A percentile compares a stretch with the other conserved stretches of the same genome.
These are phyloP conservation scores for Quercus tomentella DNA, from an alignment of 331 rosid species.

Conservation along the genomic window DNA sequence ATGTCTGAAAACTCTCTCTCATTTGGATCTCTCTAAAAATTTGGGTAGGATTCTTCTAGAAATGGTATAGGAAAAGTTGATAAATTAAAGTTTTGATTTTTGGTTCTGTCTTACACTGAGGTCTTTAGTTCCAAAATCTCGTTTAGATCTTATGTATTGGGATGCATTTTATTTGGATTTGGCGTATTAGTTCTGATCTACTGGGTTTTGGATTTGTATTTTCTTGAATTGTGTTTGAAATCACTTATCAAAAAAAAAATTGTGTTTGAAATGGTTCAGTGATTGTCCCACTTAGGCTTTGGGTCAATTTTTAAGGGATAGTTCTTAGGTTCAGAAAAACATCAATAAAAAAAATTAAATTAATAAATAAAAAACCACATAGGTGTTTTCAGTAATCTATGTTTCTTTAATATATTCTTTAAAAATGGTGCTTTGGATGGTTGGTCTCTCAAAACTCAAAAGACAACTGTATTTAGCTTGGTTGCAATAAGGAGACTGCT, in stretches of 20 bases:
- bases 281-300: not conserved
- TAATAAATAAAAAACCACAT: not conserved
- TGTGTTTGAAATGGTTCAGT: not conserved
- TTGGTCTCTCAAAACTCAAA: not conserved
- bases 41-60: no score
- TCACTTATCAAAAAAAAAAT: no score
- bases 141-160: not conserved
- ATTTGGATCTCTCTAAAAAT: not conserved
- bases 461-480: not conserved
- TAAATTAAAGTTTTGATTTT: not conserved
- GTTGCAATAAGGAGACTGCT: not conserved
- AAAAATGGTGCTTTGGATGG: not conserved
- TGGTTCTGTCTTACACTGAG: not conserved
- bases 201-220: not conserved
- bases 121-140: not conserved
- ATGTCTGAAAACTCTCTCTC: constrained; percentile 1
- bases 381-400: not conserved
- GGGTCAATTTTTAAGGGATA: not conserved
- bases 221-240: not conserved
- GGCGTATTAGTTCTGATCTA: not conserved
- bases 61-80: no score
- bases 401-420: not conserved
- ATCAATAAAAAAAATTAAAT: not conserved
- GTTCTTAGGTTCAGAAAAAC: not conserved
- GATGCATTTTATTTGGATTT: not conserved